Conservation (phyloP, 345 rosid species). For the Laguncularia racemosa region DNA sequence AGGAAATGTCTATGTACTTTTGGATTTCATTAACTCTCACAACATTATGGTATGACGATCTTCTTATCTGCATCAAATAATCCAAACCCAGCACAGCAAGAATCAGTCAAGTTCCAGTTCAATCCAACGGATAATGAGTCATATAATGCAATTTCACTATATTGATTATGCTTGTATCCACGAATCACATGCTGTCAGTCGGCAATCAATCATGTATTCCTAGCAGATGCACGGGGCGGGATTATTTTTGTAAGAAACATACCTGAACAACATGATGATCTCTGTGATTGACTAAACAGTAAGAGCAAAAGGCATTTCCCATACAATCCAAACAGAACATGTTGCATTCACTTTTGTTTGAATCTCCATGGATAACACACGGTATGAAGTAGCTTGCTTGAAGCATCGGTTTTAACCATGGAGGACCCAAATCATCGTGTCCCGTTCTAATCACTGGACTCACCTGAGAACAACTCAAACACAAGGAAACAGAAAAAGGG, state of each 20-base stretch:
- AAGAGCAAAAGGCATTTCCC: constrained; percentile 64
- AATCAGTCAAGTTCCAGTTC: background rate
- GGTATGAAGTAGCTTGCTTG: constrained; percentile 62
- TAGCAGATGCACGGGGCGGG: no score
- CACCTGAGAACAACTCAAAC: constrained; percentile 23
- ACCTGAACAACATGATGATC: constrained; percentile 83
- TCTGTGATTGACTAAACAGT: constrained; percentile 50
- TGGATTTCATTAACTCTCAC: constrained; percentile 87
- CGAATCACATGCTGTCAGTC: no score
- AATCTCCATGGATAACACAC: constrained; percentile 51
- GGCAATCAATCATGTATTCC: no score
- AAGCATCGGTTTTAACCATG: constrained; percentile 77
- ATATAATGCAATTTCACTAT: background rate
- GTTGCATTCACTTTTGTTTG: constrained; percentile 79
- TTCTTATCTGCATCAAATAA: constrained; percentile 52
- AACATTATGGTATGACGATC: constrained; percentile 94
- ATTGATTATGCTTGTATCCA: no score
- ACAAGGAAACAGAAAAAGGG: background rate
- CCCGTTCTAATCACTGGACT: constrained; percentile 36
- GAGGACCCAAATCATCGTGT: constrained; percentile 40
- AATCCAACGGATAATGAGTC: background rate
- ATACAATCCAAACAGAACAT: constrained; percentile 77
- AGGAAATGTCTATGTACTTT: constrained; percentile 71
- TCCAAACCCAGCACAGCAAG: background rate
- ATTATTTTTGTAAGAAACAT: no score